Evolutionary conservation across 306 rosid genomes (phyloP).

Genomic region (Phaseolus lunatus): DNA sequence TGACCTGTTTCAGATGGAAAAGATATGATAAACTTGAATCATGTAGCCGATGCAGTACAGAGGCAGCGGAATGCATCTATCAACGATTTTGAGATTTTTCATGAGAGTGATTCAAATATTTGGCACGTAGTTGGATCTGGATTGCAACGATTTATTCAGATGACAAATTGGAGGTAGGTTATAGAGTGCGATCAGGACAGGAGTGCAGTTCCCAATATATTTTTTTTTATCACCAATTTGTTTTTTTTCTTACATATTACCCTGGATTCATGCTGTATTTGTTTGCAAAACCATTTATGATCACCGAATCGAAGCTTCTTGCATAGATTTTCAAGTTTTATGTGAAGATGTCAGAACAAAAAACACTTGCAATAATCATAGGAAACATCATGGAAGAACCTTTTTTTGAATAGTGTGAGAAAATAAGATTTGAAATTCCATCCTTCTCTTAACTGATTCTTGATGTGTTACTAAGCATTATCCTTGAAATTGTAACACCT

Average conservation of each 20-base stretch:
- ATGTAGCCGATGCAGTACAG: slow-evolving; percentile 72
- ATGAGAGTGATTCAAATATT: slow-evolving; percentile 58
- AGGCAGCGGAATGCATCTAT: slow-evolving; percentile 81
- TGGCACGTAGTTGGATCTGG: slow-evolving; percentile 94
- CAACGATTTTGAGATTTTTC: slow-evolving; percentile 80
- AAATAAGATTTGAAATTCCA: slow-evolving; percentile 32
- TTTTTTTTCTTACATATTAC: slow-evolving; percentile 2
- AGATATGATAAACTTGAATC: slow-evolving; percentile 61
- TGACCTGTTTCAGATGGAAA: slow-evolving; percentile 57
- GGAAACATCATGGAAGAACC: slow-evolving; percentile 1
- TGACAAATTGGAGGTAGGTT: slow-evolving; percentile 96
- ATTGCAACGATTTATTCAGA: slow-evolving; percentile 90
- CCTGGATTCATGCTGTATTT: slow-evolving; percentile 24
- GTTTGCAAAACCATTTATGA: slow-evolving; percentile 29
- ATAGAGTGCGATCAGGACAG: slow-evolving; percentile 23
- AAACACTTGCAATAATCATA: slow-evolving; percentile 14
- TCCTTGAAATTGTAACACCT: slow-evolving; percentile 35
- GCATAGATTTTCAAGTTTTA: slow-evolving; percentile 33
- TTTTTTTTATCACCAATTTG: slow-evolving; percentile 20
- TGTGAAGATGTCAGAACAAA: slow-evolving; percentile 26
- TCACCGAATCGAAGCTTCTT: slow-evolving; percentile 20
- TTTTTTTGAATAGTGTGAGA: slow-evolving; percentile 21
- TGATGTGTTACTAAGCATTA: slow-evolving; percentile 16
- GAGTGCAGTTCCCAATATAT: slow-evolving; percentile 4
- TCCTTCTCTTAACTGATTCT: slow-evolving; percentile 36